Conservation (phyloP, 1,139 yeast species). For the Protomyces inundatus region DNA sequence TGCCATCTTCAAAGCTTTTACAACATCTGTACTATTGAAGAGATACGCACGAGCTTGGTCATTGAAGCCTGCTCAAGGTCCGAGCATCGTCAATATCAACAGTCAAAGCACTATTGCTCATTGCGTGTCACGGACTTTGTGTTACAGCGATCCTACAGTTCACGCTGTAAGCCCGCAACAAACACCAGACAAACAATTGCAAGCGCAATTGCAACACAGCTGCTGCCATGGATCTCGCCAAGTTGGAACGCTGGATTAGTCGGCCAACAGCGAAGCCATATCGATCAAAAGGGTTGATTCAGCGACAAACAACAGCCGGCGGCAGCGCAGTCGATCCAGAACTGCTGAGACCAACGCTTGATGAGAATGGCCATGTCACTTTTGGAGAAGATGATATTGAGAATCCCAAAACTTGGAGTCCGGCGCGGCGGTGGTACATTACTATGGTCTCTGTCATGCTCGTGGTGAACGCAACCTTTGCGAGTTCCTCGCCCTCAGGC, state of each 20-base stretch:
- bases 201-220: too few relatives aligned
- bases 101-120: too few relatives aligned
- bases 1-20: too few relatives aligned
- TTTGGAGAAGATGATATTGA: slow-evolving; percentile 44
- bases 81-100: too few relatives aligned
- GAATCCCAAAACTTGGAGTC: slow-evolving; percentile 50
- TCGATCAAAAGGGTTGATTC: slow-evolving; percentile 4
- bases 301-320: neutral
- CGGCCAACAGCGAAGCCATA: slow-evolving; percentile 21
- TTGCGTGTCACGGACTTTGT: too few relatives aligned
- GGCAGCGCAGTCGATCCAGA: neutral
- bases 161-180: too few relatives aligned
- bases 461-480: slow-evolving; percentile 48
- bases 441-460: slow-evolving; percentile 42
- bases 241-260: slow-evolving; percentile 9
- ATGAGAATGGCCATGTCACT: slow-evolving; percentile 11
- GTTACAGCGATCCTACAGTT: too few relatives aligned
- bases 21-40: too few relatives aligned
- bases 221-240: neutral
- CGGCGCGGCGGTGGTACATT: slow-evolving; percentile 40
- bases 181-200: too few relatives aligned
- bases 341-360: neutral
- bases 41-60: too few relatives aligned
- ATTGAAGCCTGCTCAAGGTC: too few relatives aligned
- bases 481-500: slow-evolving; percentile 55